Conservation (phyloP, 108 stramenopile species). For the Cyclotella baltica region DNA sequence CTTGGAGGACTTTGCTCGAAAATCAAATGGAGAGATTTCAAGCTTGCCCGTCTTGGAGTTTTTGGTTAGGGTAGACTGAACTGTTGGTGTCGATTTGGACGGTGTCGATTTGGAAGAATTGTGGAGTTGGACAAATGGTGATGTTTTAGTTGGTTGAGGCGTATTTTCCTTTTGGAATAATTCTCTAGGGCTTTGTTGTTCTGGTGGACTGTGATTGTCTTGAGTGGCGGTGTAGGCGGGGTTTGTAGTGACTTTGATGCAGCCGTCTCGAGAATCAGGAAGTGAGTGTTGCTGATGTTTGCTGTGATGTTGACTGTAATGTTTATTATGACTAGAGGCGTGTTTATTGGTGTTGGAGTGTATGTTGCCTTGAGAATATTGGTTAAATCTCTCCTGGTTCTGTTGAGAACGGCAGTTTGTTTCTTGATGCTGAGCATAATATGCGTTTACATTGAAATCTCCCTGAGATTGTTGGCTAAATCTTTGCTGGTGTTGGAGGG, state of each 20-base stretch:
- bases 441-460: too few relatives aligned
- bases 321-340: background rate
- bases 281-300: background rate
- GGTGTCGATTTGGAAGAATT: conserved; percentile 16
- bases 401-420: too few relatives aligned
- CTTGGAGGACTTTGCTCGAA: background rate
- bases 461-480: too few relatives aligned
- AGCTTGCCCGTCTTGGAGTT: conserved; percentile 7
- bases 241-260: background rate
- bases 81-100: conserved; percentile 13
- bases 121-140: background rate
- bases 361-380: too few relatives aligned
- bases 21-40: background rate
- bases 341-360: background rate
- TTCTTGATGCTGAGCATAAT: too few relatives aligned
- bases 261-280: background rate
- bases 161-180: conserved; percentile 8
- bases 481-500: too few relatives aligned
- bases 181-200: conserved; percentile 5
- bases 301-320: conserved; percentile 1
- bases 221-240: background rate
- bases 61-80: conserved; percentile 15
- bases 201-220: background rate
- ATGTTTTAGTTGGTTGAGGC: background rate
- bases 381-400: too few relatives aligned